Base-by-base conservation (phyloP, 768 basidiomycete species). In the Peribolospora kevripleyi region DNA sequence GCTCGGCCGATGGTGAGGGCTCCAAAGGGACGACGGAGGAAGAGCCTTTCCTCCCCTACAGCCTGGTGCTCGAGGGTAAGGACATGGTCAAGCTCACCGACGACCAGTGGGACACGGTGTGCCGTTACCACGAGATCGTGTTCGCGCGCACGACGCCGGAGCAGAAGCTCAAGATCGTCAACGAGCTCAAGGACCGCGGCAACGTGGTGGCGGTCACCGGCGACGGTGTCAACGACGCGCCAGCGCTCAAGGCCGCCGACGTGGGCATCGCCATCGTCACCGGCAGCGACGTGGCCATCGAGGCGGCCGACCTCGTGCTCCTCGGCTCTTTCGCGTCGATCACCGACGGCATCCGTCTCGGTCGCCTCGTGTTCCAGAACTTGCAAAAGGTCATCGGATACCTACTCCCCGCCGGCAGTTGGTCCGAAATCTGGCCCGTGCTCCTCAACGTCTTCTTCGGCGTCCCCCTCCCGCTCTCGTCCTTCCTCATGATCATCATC, bases 91-190 rank as follows among this genome's bases (percentile, higher is more conserved):
- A 60, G 42, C 65, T 68, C 66, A 61, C 62, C 51, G 68, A 67
- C 39, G 55, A 57, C 13, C 65, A 66, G 42, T 68, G 67, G 68
- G 64, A 66, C 47, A 63, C 13, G n/a, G 47, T 46, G 6, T 39
- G 43, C 38, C 42, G 36, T 25, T 25, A 25, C 25, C 25, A 25
- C 25, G 25, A 25, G 25, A 25, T 25, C 25, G 25, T 25, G 25
- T 25, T 25, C 25, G 25, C 25, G 25, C 25, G 25, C 25, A 25
- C 25, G 25, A 25, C 25, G 0, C 78, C 78, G 0, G 75, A 78
- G 61, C 77, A 79, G 65, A 80, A 80, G 62, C 66, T 79, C 0
- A 70, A 73, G 50, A 80, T 80, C 58, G 78, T 81, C 39, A 74
- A 75, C 55, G 70, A 72, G 42, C 71, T 78, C 58, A 75, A 79